Conservation (phyloP, 805 yeast genomes). For the Ogataea salicorniae region DNA sequence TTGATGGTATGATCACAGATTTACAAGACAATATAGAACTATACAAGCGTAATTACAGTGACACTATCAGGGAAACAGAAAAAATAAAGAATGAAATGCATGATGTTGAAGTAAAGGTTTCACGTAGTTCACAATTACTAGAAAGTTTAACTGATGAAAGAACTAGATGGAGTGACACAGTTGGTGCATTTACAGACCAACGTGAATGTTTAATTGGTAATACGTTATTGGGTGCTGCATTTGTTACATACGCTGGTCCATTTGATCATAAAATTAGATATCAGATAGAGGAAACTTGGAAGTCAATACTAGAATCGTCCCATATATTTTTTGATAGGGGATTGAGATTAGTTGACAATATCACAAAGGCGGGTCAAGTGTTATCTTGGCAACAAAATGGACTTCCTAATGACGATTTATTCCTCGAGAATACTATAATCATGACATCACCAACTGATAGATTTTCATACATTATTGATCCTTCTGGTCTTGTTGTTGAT, state of each 20-base stretch:
- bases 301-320: conserved; percentile 26
- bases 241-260: conserved; percentile 54
- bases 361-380: conserved; percentile 37
- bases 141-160: conserved; percentile 64
- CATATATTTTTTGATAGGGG: conserved; percentile 37
- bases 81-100: conserved; percentile 66
- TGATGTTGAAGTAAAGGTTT: conserved; percentile 53
- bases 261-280: conserved; percentile 34
- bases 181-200: conserved; percentile 43
- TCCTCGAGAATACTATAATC: conserved; percentile 58
- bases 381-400: conserved; percentile 50
- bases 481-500: conserved; percentile 44
- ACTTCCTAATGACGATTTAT: conserved; percentile 53
- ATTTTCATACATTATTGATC: conserved; percentile 69
- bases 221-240: conserved; percentile 58
- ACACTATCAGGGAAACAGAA: conserved; percentile 74
- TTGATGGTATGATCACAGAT: conserved; percentile 76
- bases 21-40: conserved; percentile 61
- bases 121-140: conserved; percentile 56
- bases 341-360: conserved; percentile 31
- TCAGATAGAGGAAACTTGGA: conserved; percentile 18
- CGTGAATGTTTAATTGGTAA: conserved; percentile 56
- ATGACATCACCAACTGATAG: conserved; percentile 27
- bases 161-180: conserved; percentile 64
- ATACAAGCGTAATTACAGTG: conserved; percentile 66